Evolutionary conservation across 805 yeast species (phyloP).

Genomic region (Candida chilensis): DNA sequence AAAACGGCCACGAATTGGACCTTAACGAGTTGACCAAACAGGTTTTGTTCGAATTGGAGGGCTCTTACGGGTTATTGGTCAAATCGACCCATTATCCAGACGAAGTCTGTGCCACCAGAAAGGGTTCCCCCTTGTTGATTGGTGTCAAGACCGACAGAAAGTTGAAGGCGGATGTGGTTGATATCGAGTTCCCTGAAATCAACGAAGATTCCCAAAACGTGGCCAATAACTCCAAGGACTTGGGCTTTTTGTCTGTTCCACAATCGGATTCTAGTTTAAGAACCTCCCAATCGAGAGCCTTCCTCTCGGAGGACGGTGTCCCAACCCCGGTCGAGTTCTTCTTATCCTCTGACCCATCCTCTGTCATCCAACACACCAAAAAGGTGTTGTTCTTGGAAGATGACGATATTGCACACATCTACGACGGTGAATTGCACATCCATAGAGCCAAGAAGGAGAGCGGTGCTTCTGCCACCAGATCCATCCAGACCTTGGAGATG

Average conservation of each 20-base stretch:
- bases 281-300: constrained; percentile 94
- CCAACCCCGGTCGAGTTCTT: constrained; percentile 95
- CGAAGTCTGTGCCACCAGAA: constrained; percentile 94
- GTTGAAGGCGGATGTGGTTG: constrained; percentile 95
- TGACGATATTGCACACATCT: constrained; percentile 97
- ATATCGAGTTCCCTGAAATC: constrained; percentile 88
- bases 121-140: constrained; percentile 93
- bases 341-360: constrained; percentile 94
- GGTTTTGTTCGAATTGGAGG: constrained; percentile 88
- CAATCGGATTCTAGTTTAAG: constrained; percentile 51
- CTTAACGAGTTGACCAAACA: constrained; percentile 89
- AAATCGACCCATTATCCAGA: constrained; percentile 90
- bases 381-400: constrained; percentile 95
- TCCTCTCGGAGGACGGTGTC: constrained; percentile 84
- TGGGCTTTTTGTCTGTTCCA: constrained; percentile 42
- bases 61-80: constrained; percentile 93
- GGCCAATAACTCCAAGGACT: constrained; percentile 10
- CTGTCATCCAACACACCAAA: constrained; percentile 94
- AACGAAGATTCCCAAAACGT: constrained; percentile 19
- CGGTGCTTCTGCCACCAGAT: constrained; percentile 88
- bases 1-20: constrained; percentile 73
- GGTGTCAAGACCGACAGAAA: constrained; percentile 96
- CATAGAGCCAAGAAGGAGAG: constrained; percentile 90
- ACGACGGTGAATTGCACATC: constrained; percentile 96
- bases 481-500: constrained; percentile 93